Percentiles rank a stretch among this genome's conserved stretches.
These are phyloP conservation scores for Selaginella tamariscina DNA, from an alignment of 75 land plant species.

Conservation along the genomic window DNA sequence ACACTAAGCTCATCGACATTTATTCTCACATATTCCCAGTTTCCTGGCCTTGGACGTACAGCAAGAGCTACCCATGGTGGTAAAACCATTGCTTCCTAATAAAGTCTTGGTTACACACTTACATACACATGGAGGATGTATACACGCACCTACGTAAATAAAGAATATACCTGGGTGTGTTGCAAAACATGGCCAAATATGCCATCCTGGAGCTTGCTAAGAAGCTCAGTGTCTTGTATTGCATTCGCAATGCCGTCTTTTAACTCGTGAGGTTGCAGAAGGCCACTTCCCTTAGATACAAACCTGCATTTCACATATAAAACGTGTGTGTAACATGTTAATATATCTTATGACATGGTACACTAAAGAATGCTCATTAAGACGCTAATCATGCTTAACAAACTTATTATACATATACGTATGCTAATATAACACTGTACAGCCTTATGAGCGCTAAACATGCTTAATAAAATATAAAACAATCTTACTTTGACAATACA, in stretches of 20 bases:
- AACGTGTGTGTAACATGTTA: no score
- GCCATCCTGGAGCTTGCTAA: slow-evolving; percentile 38
- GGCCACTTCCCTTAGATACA: slow-evolving; percentile 7
- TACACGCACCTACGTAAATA: neutral
- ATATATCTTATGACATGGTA: no score
- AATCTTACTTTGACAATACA: slow-evolving; percentile 33
- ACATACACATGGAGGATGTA: slow-evolving; percentile 13
- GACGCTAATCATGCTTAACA: neutral
- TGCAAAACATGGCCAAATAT: slow-evolving; percentile 49
- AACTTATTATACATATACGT: neutral
- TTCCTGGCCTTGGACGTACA: slow-evolving; percentile 63
- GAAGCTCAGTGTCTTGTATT: slow-evolving; percentile 33
- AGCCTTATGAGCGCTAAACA: slow-evolving; percentile 1
- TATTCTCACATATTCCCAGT: slow-evolving; percentile 74
- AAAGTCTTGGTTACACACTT: no score
- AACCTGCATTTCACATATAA: no score
- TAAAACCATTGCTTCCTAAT: slow-evolving; percentile 84
- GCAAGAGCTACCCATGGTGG: slow-evolving; percentile 77
- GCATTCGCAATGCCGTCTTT: slow-evolving; percentile 41
- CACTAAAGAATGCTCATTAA: no score
- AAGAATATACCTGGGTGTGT: slow-evolving; percentile 51
- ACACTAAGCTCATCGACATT: slow-evolving; percentile 50
- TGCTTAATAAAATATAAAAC: neutral
- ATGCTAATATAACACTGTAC: slow-evolving; percentile 8
- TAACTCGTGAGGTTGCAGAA: slow-evolving; percentile 43